Evolutionary conservation across 1,139 yeast genomes (phyloP), one percentile per base, ranked within the genome.

Genomic region (Yamadazyma kanchanaburiensis): DNA sequence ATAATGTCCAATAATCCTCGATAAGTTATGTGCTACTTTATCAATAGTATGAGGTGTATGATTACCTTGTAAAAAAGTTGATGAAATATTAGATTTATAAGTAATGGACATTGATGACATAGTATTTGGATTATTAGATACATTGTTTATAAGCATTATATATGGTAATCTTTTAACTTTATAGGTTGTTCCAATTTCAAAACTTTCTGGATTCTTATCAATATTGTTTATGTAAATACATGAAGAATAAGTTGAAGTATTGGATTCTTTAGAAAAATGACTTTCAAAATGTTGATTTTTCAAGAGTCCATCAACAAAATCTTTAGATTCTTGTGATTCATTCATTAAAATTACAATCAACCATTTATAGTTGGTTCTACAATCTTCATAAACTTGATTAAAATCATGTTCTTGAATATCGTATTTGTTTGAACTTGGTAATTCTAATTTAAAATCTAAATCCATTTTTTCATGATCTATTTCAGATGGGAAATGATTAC

Each of bases 61-160:
- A 6, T 43, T 46, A 6, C 45, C 52, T 9, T 32, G 43, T 4
- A 60, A 33, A 31, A 55, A 54, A 17, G 40, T 42, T 5, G 34
- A 32, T 4, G 61, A 42, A 15, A 64, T 39, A 32, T 66, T 65
- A 12, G 66, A 53, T 38, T 64, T 65, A 40, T 67, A 70, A 4
- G 70, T 60, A 2, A 72, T 48, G 4, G 80, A 71, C 79, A 76
- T 75, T 17, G 75, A 66, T 6, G 77, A 63, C 55, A 70, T 60
- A 4, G 73, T 52, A 3, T 64, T 53, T 1, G 76, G 78, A 30
- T 61, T 62, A 26, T 73, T 61, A 9, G 78, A 64, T 2, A 74
- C 75, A 37, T 74, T 76, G 3, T 71, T 73, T 19, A 70, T 53
- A 24, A 76, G 45, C 51, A 61, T 55, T 9, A 74, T 40, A 38